Conservation (phyloP, 2,329 filamentous ascomycete genomes). For the Fusarium anguioides region DNA sequence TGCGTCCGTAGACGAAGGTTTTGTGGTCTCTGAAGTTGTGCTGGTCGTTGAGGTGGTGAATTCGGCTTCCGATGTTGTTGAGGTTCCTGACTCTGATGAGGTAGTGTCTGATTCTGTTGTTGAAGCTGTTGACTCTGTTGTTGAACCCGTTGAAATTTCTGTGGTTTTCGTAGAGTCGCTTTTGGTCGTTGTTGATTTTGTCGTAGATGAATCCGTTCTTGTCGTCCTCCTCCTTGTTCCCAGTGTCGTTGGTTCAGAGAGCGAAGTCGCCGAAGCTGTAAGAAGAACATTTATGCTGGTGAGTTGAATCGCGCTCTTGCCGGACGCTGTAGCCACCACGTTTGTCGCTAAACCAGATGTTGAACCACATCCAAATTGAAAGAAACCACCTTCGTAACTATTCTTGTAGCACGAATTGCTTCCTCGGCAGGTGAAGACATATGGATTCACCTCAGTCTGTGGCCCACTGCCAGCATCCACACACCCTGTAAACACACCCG, state of each 20-base stretch:
- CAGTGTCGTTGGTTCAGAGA: constrained; percentile 57
- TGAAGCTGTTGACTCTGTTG: constrained; percentile 5
- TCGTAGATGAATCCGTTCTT: constrained; percentile 15
- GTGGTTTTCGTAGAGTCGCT: constrained; percentile 22
- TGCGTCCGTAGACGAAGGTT: constrained; percentile 34
- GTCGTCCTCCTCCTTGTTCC: constrained; percentile 43
- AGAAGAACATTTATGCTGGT: constrained; percentile 55
- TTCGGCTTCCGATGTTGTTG: constrained; percentile 22
- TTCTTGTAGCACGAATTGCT: constrained; percentile 66
- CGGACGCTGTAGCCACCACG: constrained; percentile 60
- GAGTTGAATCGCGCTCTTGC: constrained; percentile 50
- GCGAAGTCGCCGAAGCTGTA: constrained; percentile 53
- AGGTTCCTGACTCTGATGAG: constrained; percentile 23
- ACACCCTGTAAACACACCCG: constrained; percentile 68
- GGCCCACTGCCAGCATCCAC: constrained; percentile 63
- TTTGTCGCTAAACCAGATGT: constrained; percentile 60
- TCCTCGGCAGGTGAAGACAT: constrained; percentile 66
- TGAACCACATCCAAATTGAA: constrained; percentile 67
- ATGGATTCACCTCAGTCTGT: constrained; percentile 65
- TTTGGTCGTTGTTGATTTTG: constrained; percentile 11
- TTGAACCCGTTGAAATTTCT: constrained; percentile 13
- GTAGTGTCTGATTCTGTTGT: constrained; percentile 15
- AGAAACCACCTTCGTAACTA: constrained; percentile 64
- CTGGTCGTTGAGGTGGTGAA: constrained; percentile 24
- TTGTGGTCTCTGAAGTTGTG: constrained; percentile 33